Base-by-base conservation (phyloP, 306 rosid species). In the Psophocarpus tetragonolobus region DNA sequence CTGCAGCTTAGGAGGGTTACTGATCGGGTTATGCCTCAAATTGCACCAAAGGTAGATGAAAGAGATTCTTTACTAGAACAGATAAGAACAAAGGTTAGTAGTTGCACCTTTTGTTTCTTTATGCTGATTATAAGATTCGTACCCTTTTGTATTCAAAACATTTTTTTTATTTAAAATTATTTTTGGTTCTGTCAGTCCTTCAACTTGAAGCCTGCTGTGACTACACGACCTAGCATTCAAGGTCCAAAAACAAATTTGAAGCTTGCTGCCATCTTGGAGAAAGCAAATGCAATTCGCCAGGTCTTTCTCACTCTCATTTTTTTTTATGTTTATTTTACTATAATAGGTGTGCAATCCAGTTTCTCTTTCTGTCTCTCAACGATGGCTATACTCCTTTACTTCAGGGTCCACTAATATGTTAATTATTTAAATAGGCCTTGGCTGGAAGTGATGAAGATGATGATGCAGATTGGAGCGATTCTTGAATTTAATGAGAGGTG, bases 231-330 rank as follows among this genome's bases (percentile, higher is more conserved):
- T 81, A 91, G 86, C 75, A 54, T 88, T 75, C 97, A 83, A 66
- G 99, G 94, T 86, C 98, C 96, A 7, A 88, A 79, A 73, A 91
- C 97, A 72, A 90, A 93, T 82, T 85, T 93, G 92, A 93, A 84
- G 83, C 91, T 96, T 41, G 94, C 97, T 50, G 97, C 99, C 65
- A 93, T 96, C 80, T 88, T 96, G 86, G 98, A 91, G 88, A 96
- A 87, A 86, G 99, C 98, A 73, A 93, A 86, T 65, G 93, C 99
- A 29, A 93, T 96, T 83, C 99, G 98, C 77, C 99, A 93, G 99
- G 99, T 90, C 60, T 73, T 42, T 30, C 67, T 76, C 85, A 77
- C 54, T 35, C 68, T 73, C 84, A n/a, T n/a, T n/a, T 80, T 74
- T 62, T 65, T 84, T 51, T 77, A 68, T 57, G 35, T 70, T 26